Conservation (phyloP, 2,329 filamentous ascomycete species). For the Colletotrichum scovillei region DNA sequence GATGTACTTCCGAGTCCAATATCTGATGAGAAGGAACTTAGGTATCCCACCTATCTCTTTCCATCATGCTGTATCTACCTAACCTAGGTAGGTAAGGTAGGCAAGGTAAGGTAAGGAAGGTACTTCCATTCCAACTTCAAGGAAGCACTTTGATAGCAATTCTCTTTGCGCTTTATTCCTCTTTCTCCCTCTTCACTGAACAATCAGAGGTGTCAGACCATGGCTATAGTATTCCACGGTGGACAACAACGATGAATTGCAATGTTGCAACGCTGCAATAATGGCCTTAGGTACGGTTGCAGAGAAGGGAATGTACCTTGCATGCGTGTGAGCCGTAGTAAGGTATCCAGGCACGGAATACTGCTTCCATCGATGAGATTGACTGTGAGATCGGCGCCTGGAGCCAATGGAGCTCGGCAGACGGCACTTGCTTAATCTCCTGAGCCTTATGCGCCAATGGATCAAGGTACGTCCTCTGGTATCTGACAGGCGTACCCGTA, state of each 20-base stretch:
- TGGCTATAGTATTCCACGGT: too few relatives aligned
- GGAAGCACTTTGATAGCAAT: not conserved
- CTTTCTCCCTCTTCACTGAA: not conserved
- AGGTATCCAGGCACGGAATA: not conserved
- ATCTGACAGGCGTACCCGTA: too few relatives aligned
- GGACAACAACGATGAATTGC: not conserved
- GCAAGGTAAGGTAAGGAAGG: too few relatives aligned
- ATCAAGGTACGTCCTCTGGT: not conserved
- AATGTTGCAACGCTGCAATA: not conserved
- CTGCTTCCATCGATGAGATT: conserved; percentile 1
- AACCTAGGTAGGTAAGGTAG: too few relatives aligned
- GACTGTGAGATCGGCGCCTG: conserved; percentile 27
- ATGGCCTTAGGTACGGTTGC: not conserved
- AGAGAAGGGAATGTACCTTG: not conserved
- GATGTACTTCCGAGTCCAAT: not conserved
- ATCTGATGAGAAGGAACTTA: not conserved
- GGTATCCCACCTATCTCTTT: not conserved
- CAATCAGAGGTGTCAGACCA: not conserved
- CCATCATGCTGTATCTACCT: not conserved
- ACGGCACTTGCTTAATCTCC: conserved; percentile 30
- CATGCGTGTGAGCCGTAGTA: not conserved
- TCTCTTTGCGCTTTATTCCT: not conserved
- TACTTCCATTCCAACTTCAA: not conserved
- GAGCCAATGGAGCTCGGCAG: conserved; percentile 28
- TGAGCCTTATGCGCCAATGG: conserved; percentile 12